Evolutionary conservation across 495 filamentous ascomycete species (phyloP), one percentile per base, ranked within the genome.

Genomic region (Xylaria venustula): DNA sequence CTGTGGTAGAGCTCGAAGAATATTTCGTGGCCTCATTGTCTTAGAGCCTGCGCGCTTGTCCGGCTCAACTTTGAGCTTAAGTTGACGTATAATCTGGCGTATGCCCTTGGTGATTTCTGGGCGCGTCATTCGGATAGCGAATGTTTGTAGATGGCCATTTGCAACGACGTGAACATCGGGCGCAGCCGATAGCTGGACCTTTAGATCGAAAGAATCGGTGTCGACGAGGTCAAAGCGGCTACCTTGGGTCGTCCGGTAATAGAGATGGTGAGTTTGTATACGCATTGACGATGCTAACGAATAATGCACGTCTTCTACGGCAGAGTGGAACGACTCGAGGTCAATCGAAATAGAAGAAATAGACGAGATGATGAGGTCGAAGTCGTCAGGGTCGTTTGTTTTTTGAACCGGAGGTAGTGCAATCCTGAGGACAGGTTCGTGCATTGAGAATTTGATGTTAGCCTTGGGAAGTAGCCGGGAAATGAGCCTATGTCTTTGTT

Each of bases 401-500:
- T 77, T 79, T 48, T 82, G 69, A 8, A 84, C 80, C 3, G 82
- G 81, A 7, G 93, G 93, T 26, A 99, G 81, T 1, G 92, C 81
- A 65, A 98, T 91, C 64, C 94, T 87, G 64, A 97, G 67, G 14
- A 98, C 95, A 1, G 94, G 94, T 71, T 99, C 95, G 65, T 98
- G 93, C 67, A 99, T 87, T 2, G 93, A 97, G 41, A 97, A 85
- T 67, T 98, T 98, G 70, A 97, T 89, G 71, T 80, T 94, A 12
- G 94, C 91, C 73, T 99, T 99, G 2, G 94, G 94, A 2, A 99
- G 82, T 14, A 98, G 81, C 45, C 91, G 85, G n/a, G 93, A 95
- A 28, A 98, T 88, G 19, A 98, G 74, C 60, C 85, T 85, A 55
- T 91, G 88, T 9, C 74, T 73, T 30, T 75, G 73, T 40, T 67